Conservation (phyloP, 306 rosid genomes). For the Cucumis cinereus region DNA sequence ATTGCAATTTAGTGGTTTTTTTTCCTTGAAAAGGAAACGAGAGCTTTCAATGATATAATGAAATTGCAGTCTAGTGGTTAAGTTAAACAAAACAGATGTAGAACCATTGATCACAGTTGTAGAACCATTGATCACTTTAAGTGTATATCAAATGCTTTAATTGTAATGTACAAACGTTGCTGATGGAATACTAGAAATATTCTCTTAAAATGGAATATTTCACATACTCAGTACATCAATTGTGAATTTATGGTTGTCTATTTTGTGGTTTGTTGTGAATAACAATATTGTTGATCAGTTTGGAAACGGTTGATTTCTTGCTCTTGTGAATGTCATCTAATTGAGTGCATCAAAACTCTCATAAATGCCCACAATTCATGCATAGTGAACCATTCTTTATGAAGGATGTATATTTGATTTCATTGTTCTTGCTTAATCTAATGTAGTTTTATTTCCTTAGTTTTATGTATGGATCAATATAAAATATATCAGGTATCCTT, state of each 20-base stretch:
- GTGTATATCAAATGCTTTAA: not conserved
- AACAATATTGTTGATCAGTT: not conserved
- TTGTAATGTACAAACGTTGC: not conserved
- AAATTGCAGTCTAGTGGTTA: not conserved
- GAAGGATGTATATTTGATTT: not conserved
- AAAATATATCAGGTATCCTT: constrained; percentile 10
- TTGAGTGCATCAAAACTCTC: not conserved
- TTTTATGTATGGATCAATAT: not conserved
- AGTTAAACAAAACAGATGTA: not conserved
- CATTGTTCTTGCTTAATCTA: not conserved
- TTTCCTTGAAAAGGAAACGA: too few relatives aligned
- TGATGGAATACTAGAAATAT: not conserved
- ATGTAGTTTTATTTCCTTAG: not conserved
- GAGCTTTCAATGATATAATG: too few relatives aligned
- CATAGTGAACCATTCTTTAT: not conserved
- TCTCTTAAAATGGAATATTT: not conserved
- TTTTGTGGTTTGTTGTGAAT: not conserved
- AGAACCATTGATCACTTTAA: not conserved
- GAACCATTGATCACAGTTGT: not conserved
- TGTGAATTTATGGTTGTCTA: not conserved
- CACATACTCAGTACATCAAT: not conserved
- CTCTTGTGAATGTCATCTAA: not conserved
- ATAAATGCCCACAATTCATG: not conserved
- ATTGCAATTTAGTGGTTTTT: not conserved
- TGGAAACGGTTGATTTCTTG: not conserved